A percentile compares a stretch with the other conserved stretches of the same genome.
Conservation (phyloP, 805 yeast species). For the Nakazawaea ernobii region DNA sequence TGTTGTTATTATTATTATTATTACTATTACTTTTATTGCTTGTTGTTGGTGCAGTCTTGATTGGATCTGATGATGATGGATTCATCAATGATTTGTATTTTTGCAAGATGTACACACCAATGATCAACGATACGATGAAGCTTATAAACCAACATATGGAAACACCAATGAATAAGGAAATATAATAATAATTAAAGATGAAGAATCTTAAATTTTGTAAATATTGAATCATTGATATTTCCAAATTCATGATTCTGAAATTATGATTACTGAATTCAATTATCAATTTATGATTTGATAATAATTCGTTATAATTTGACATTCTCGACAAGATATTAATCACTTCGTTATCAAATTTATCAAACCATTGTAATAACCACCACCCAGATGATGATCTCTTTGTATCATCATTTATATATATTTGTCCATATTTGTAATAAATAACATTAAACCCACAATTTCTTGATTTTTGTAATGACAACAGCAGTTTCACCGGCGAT, state of each 20-base stretch:
- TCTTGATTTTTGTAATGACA: too few relatives aligned
- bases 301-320: neutral
- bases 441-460: neutral
- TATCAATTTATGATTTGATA: neutral
- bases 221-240: neutral
- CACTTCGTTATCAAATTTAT: too few relatives aligned
- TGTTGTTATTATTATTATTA: too few relatives aligned
- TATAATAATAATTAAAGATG: constrained; percentile 7
- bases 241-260: neutral
- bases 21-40: too few relatives aligned
- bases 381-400: too few relatives aligned
- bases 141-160: neutral
- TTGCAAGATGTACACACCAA: neutral
- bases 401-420: neutral
- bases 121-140: neutral
- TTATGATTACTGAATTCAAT: constrained; percentile 1
- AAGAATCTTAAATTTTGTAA: constrained; percentile 3
- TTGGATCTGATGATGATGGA: neutral
- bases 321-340: too few relatives aligned
- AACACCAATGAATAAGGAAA: constrained; percentile 5
- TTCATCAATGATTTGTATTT: neutral
- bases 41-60: neutral
- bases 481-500: too few relatives aligned
- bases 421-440: neutral
- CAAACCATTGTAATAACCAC: too few relatives aligned